A percentile compares a stretch with the other conserved stretches of the same genome.
Conservation (phyloP, 2,329 filamentous ascomycete species). For the Berkeleyomyces basicola region DNA sequence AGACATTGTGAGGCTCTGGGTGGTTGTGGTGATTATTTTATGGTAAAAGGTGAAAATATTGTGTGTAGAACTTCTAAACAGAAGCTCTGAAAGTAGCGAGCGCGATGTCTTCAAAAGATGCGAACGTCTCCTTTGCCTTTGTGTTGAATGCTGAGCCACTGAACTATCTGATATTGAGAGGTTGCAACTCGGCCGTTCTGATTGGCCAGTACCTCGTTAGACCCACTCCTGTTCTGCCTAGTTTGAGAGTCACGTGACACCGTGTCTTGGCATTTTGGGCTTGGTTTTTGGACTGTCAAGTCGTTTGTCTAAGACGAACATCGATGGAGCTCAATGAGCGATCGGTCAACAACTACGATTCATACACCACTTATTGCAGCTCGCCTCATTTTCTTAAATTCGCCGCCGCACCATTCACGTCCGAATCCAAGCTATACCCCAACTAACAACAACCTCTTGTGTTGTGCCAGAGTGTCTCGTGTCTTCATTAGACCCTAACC, state of each 20-base stretch:
- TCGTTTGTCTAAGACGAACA: too few relatives aligned
- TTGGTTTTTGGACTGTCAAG: too few relatives aligned
- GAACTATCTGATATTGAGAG: background rate
- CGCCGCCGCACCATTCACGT: too few relatives aligned
- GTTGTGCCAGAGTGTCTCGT: background rate
- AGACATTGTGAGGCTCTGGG: constrained; percentile 18
- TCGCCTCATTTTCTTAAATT: too few relatives aligned
- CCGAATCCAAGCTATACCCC: too few relatives aligned
- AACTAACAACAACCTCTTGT: too few relatives aligned
- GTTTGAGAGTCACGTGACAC: background rate
- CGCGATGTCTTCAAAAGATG: background rate
- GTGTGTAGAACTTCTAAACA: background rate
- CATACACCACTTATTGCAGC: too few relatives aligned
- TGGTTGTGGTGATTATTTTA: background rate
- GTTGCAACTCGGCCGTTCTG: background rate
- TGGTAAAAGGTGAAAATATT: background rate
- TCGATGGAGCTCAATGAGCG: too few relatives aligned
- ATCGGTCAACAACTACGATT: too few relatives aligned
- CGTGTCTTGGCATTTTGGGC: too few relatives aligned
- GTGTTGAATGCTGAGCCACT: background rate
- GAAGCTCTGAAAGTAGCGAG: background rate
- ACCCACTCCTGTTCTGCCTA: background rate
- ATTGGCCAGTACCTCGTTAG: background rate
- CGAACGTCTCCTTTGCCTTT: background rate
- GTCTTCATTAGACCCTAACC: background rate